phyloP scores from a whole-genome alignment of 331 rosid genomes.

The Quercus tomentella region DNA sequence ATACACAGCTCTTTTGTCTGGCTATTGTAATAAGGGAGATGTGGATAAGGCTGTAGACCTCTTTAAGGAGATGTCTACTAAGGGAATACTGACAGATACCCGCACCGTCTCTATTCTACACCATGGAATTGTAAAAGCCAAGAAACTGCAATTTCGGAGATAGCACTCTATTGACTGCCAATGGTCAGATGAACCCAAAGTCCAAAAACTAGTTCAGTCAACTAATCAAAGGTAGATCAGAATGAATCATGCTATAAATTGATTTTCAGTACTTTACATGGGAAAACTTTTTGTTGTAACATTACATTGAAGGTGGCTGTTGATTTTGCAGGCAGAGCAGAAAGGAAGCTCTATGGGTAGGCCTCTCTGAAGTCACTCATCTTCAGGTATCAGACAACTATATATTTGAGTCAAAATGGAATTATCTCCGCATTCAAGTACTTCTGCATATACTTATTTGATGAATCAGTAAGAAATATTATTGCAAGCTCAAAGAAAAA shows the following conservation, averaged over 20 bases:
- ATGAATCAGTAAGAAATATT: too few species aligned
- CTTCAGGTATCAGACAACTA: not conserved
- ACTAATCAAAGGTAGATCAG: not conserved
- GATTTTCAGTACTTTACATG: not conserved
- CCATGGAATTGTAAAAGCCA: constrained; percentile 50
- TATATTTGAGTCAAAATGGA: too few species aligned
- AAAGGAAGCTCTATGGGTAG: not conserved
- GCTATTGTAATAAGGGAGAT: constrained; percentile 38
- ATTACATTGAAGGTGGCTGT: not conserved
- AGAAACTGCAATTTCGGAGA: constrained; percentile 29
- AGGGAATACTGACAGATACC: constrained; percentile 38
- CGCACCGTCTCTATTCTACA: constrained; percentile 25
- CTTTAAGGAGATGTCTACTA: constrained; percentile 45
- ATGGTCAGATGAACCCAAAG: constrained; percentile 12
- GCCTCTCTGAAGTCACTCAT: not conserved
- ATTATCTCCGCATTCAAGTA: too few species aligned
- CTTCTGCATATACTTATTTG: too few species aligned
- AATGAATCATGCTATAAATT: too few species aligned
- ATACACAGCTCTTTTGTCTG: constrained; percentile 56
- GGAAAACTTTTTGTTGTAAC: not conserved
- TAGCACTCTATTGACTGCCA: constrained; percentile 6
- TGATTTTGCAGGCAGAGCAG: constrained; percentile 1
- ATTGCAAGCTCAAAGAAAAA: too few species aligned
- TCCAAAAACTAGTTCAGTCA: constrained; percentile 1
- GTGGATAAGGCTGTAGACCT: constrained; percentile 33